These are phyloP conservation scores for Trypanosoma grayi DNA, from an alignment of 208 protist species.

Conservation along the genomic window DNA sequence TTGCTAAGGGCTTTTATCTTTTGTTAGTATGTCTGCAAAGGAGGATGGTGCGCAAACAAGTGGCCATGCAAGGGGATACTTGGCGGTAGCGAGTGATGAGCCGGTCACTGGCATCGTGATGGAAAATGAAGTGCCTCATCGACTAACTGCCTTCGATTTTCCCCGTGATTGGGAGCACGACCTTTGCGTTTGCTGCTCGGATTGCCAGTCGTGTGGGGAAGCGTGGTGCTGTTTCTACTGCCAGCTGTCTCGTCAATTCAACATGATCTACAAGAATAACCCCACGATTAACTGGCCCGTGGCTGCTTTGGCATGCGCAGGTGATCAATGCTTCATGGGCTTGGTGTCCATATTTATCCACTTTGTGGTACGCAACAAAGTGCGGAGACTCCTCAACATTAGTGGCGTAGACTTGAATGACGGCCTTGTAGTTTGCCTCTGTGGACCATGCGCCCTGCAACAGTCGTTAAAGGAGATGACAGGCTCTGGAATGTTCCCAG, in stretches of 20 bases:
- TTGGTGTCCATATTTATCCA: neutral
- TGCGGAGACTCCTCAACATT: conserved; percentile 27
- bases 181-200: conserved; percentile 25
- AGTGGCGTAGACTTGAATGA: conserved; percentile 10
- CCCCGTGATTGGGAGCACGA: conserved; percentile 28
- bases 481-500: conserved; percentile 49
- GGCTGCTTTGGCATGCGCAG: neutral
- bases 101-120: neutral
- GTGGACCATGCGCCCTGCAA: conserved; percentile 35
- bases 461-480: conserved; percentile 70
- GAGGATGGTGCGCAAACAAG: too few species aligned
- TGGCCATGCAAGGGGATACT: neutral
- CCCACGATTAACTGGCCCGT: conserved; percentile 1
- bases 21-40: neutral
- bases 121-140: neutral
- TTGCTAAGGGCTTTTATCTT: neutral
- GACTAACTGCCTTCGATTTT: neutral
- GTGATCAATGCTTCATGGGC: neutral
- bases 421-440: conserved; percentile 34
- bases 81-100: neutral
- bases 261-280: conserved; percentile 22
- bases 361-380: conserved; percentile 15
- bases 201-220: conserved; percentile 29
- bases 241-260: conserved; percentile 49
- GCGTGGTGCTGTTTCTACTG: conserved; percentile 41